Evolutionary conservation across 2,329 filamentous ascomycete species (phyloP), one percentile per base, ranked within the genome.

Genomic region (Trichophyton verrucosum): DNA sequence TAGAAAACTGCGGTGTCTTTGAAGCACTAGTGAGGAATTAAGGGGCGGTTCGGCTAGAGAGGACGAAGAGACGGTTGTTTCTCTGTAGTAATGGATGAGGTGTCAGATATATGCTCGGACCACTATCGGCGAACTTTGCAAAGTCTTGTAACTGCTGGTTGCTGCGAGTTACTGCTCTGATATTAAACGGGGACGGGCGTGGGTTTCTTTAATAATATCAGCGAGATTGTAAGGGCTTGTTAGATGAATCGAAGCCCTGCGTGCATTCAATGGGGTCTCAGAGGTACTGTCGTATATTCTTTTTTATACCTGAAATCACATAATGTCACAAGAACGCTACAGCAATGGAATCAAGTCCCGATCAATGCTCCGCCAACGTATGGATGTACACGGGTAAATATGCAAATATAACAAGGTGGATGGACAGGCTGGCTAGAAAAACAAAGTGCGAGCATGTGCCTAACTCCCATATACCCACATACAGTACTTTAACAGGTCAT

Each of bases 291-390:
- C 8, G 9, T 55, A 4, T 13, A 55, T 33, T 24, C 30, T 55
- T 3, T 55, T 3, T n/a, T 55, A n/a, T n/a, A 3, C 27, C 30
- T 55, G 30, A 55, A 33, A 13, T 9, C 15, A 17, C 33, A 36
- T 17, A 36, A 30, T 13, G 7, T 13, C 20, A 17, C 30, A 55
- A 55, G 27, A 55, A 36, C 51, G 51, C 51, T 55, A 27, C 51
- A 38, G 47, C 17, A 53, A 53, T 13, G 3, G 9, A 36, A 55
- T 24, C n/a, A 27, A 55, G 17, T 7, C 51, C 51, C 11, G 51
- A 55, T 55, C 51, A 55, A 55, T 55, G 30, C 51, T 55, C 51
- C 51, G 27, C n/a, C n/a, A 15, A 36, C 51, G 27, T 27, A 55
- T 27, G 27, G 51, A 55, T 9, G 51, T 55, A 55, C 15, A 55